phyloP scores from a whole-genome alignment of 163 green algal genomes.

The Chloromonas sp. region DNA sequence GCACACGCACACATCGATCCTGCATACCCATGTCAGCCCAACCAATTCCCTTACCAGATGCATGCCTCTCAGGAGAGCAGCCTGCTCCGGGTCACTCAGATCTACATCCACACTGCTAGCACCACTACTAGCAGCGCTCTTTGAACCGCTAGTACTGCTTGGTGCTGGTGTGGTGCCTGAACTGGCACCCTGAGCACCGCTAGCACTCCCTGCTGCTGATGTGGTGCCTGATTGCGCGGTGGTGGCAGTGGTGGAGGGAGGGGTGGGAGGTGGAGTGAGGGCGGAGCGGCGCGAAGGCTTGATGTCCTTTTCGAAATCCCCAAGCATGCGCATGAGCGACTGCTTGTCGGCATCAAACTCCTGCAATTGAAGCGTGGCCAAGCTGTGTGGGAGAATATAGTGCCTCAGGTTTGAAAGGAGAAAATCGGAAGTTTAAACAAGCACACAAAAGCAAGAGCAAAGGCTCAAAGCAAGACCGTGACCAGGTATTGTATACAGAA shows the following conservation, averaged over 20 bases:
- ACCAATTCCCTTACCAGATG: not conserved
- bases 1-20: too few species aligned
- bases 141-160: too few species aligned
- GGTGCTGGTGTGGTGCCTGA: too few species aligned
- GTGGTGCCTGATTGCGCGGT: not conserved
- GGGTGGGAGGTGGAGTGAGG: not conserved
- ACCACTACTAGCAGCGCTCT: too few species aligned
- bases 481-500: not conserved
- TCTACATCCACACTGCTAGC: too few species aligned
- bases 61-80: constrained; percentile 8
- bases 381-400: not conserved
- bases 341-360: constrained; percentile 66
- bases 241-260: constrained; percentile 8
- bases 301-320: constrained; percentile 57
- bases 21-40: too few species aligned
- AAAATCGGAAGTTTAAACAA: not conserved
- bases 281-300: not conserved
- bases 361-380: not conserved
- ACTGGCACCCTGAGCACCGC: too few species aligned
- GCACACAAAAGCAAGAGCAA: not conserved
- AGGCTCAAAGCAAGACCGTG: not conserved
- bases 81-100: constrained; percentile 7
- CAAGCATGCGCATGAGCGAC: constrained; percentile 75
- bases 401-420: not conserved
- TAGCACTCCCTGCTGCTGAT: not conserved